These are phyloP conservation scores for Aegilops speltoides DNA, from an alignment of 176 grass and related monocot genomes.

Conservation along the genomic window DNA sequence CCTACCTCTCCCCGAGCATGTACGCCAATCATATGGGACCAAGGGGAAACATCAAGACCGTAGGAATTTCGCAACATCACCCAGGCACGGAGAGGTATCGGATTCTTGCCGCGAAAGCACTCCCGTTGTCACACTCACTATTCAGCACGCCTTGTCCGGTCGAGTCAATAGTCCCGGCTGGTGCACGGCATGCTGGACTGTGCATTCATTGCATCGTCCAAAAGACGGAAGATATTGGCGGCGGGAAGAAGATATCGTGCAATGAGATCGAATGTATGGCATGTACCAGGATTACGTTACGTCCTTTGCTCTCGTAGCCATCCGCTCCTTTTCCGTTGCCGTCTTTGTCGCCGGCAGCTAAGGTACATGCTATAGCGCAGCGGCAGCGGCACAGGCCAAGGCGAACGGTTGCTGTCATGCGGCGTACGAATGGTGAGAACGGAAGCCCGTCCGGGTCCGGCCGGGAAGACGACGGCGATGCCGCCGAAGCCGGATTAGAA, in stretches of 20 bases:
- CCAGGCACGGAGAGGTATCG: not conserved
- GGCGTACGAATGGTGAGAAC: not conserved
- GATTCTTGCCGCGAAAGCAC: not conserved
- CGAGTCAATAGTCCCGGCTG: not conserved
- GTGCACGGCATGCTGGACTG: not conserved
- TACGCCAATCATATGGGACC: not conserved
- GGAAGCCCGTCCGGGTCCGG: not conserved
- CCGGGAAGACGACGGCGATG: not conserved
- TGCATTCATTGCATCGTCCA: not conserved
- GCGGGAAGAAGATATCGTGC: not conserved
- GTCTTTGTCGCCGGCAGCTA: not conserved
- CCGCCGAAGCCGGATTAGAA: not conserved
- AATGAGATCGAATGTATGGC: not conserved
- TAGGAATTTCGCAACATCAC: not conserved
- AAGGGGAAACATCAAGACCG: not conserved
- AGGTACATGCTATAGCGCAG: not conserved
- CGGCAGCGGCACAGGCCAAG: not conserved
- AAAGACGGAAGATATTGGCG: not conserved
- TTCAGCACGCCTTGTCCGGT: not conserved
- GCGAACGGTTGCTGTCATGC: not conserved
- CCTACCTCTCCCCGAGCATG: not conserved
- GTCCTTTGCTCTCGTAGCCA: not conserved
- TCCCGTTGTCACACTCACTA: not conserved
- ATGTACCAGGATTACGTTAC: not conserved
- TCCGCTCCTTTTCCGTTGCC: not conserved